These are phyloP conservation scores for Botrytis hyacinthi DNA, from an alignment of 2,329 filamentous ascomycete species.

Conservation along the genomic window DNA sequence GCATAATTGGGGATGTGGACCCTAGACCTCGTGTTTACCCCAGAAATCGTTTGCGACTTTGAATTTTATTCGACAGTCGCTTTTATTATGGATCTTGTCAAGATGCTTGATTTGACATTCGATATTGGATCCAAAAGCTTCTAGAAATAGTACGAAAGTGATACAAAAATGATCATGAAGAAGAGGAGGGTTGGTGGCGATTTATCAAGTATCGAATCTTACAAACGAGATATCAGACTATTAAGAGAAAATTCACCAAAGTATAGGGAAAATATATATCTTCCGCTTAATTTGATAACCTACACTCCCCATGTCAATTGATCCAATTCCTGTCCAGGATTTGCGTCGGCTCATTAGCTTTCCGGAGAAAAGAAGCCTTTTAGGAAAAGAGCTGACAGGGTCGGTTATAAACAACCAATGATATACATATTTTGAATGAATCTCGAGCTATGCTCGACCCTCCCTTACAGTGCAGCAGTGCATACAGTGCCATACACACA, in stretches of 20 bases:
- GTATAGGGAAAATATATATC: neutral
- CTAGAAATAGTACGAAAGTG: neutral
- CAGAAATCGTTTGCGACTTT: constrained; percentile 2
- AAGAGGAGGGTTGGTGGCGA: neutral
- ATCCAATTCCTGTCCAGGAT: neutral
- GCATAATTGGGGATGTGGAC: constrained; percentile 25
- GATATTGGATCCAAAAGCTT: neutral
- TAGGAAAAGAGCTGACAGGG: constrained; percentile 1
- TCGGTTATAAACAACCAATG: neutral
- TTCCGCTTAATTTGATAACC: neutral
- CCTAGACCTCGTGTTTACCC: constrained; percentile 8
- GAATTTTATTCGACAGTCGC: constrained; percentile 4
- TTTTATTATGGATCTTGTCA: neutral
- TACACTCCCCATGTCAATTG: neutral
- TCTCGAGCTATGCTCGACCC: neutral
- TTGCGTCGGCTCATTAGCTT: neutral
- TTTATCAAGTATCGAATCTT: neutral
- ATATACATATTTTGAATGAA: neutral
- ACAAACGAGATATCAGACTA: neutral
- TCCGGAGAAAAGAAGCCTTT: neutral
- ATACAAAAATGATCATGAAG: neutral
- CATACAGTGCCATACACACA: too few species aligned
- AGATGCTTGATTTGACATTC: neutral
- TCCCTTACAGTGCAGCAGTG: neutral
- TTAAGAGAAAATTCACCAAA: neutral